These are phyloP conservation scores for Meira nashicola DNA, from an alignment of 1,284 basidiomycete species.

Conservation along the genomic window DNA sequence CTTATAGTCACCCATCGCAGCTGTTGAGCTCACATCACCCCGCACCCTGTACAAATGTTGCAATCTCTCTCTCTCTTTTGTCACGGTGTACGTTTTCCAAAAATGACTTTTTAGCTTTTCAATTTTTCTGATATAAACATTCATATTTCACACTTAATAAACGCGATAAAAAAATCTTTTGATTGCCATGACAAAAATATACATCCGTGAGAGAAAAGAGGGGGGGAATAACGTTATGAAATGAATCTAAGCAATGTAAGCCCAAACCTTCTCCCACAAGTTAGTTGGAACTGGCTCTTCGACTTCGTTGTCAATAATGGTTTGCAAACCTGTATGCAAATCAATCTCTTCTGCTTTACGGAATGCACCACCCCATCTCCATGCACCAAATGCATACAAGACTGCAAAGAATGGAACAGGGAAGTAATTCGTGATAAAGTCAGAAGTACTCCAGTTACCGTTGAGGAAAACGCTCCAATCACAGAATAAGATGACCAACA, in stretches of 20 bases:
- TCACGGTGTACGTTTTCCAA: no score
- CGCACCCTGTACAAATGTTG: no score
- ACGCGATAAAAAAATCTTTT: no score
- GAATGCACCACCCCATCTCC: constrained; percentile 41
- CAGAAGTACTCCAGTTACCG: constrained; percentile 55
- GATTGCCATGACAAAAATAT: no score
- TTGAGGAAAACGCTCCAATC: constrained; percentile 55
- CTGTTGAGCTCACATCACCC: no score
- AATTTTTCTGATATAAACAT: no score
- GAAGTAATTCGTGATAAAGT: constrained; percentile 78
- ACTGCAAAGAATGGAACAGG: constrained; percentile 60
- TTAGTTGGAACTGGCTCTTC: constrained; percentile 27
- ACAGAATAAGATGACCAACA: constrained; percentile 38
- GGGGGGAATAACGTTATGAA: not conserved
- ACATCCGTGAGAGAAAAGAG: not conserved
- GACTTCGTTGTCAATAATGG: constrained; percentile 36
- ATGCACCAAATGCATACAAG: constrained; percentile 7
- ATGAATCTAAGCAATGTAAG: constrained; percentile 21
- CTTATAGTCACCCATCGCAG: no score
- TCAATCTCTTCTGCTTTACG: constrained; percentile 67
- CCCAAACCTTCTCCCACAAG: constrained; percentile 29
- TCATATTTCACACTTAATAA: no score
- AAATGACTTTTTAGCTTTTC: no score
- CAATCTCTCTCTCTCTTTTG: no score
- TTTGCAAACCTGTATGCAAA: constrained; percentile 60